These are phyloP conservation scores for Rhizophagus clarus DNA, from an alignment of 192 early-diverging fungal genomes.

Conservation along the genomic window DNA sequence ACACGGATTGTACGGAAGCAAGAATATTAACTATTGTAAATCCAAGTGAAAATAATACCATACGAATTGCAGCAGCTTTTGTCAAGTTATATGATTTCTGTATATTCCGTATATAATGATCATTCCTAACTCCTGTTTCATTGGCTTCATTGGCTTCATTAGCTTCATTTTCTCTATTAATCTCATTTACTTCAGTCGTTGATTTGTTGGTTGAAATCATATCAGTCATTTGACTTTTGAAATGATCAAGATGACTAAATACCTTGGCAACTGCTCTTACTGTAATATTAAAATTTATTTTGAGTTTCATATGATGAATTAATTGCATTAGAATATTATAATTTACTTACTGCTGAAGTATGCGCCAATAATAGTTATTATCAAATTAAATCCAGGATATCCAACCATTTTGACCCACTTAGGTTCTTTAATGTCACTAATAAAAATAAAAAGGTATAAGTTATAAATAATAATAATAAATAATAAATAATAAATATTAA, in stretches of 20 bases:
- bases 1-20: neutral
- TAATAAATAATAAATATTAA: neutral
- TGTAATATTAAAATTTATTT: neutral
- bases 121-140: too few species aligned
- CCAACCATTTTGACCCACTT: neutral
- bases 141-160: too few species aligned
- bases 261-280: neutral
- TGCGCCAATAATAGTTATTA: neutral
- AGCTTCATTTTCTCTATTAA: too few species aligned
- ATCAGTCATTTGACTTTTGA: neutral
- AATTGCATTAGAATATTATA: neutral
- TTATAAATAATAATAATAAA: neutral
- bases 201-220: too few species aligned
- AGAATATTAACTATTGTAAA: neutral
- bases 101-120: too few species aligned
- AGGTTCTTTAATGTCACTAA: neutral
- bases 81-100: neutral
- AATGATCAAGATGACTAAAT: neutral
- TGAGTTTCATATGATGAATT: neutral
- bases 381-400: neutral
- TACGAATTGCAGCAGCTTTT: neutral
- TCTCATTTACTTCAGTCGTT: too few species aligned
- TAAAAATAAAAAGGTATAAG: neutral
- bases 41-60: neutral
- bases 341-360: neutral